Base-by-base conservation (phyloP, 176 grass and related monocot species). In the Canna indica region DNA sequence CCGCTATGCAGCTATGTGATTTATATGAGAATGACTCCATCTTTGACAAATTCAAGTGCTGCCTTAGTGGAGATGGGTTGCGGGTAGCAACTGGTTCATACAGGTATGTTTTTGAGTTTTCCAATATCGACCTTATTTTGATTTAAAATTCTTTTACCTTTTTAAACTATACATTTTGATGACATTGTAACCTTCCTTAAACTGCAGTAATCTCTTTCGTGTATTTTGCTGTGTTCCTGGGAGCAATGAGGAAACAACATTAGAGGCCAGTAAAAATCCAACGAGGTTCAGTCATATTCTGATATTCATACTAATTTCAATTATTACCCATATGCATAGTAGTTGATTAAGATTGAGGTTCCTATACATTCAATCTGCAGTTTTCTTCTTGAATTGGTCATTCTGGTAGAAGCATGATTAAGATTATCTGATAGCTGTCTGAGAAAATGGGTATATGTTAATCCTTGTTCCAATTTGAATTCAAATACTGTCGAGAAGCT, bases 1-100 rank as follows among this genome's bases (percentile, higher is more conserved):
- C 78, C 68, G 17, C 18, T 75, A 7, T 82, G 53, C 81, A 97
- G 93, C 53, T 97, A 69, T 97, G 93, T 70, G 93, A 97, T 84
- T 85, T 97, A 78, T 97, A 97, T 83, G 93, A 97, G 79, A 97
- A 90, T 85, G 93, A 97, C 42, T 97, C 88, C 31, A 97, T 97
- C 76, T 97, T 97, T 3, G 93, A 97, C 82, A 97, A 97, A 81
- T 97, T 97, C 71, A 88, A 97, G 56, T 97, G 93, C 47, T 97
- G 86, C 80, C 80, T 88, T 85, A 92, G 93, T 59, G 93, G 88
- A 61, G 93, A 97, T 83, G 93, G 93, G 47, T 81, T 81, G 72
- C 82, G 69, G 69, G 88, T 92, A 39, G 93, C 88, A 73, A 97
- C 88, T 82, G 93, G 93, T 81, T 92, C 93, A 76, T 97, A 97